A percentile compares a stretch with the other conserved stretches of the same genome.
These are phyloP conservation scores for Ophiocordyceps robertsii DNA, from an alignment of 2,329 filamentous ascomycete species.

Conservation along the genomic window DNA sequence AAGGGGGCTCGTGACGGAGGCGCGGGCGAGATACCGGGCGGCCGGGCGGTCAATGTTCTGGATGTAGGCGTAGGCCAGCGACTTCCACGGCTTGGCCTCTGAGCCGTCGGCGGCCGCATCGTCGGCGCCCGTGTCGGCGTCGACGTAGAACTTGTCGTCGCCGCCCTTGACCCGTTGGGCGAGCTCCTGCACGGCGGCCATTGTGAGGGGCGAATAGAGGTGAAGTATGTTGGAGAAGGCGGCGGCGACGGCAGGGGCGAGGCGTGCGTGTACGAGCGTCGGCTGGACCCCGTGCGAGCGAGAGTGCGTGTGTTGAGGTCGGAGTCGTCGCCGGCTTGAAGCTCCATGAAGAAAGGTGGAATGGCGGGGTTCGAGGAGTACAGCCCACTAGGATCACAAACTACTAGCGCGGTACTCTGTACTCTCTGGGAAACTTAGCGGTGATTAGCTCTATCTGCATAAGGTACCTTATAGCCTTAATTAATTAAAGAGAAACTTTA, in stretches of 20 bases:
- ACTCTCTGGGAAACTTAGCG: too few relatives aligned
- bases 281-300: too few relatives aligned
- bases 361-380: constrained; percentile 1
- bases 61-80: constrained; percentile 64
- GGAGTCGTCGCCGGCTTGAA: too few relatives aligned
- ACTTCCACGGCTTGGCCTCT: constrained; percentile 67
- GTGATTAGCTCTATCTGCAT: too few relatives aligned
- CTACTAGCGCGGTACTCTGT: too few relatives aligned
- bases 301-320: too few relatives aligned
- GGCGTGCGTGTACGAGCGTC: too few relatives aligned
- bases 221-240: too few relatives aligned
- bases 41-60: constrained; percentile 47
- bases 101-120: constrained; percentile 53
- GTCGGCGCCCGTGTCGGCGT: constrained; percentile 68
- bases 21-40: constrained; percentile 53
- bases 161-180: constrained; percentile 23
- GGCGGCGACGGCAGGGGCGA: too few relatives aligned
- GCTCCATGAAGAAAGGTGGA: not conserved
- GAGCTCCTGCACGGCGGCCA: constrained; percentile 34
- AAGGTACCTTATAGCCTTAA: too few relatives aligned
- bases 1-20: constrained; percentile 48
- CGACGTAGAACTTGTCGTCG: constrained; percentile 46
- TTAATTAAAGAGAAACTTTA: too few relatives aligned
- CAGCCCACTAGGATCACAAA: too few relatives aligned
- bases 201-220: constrained; percentile 8